Evolutionary conservation across 2,329 filamentous ascomycete genomes (phyloP).

Genomic region (Aspergillus neoniger): DNA sequence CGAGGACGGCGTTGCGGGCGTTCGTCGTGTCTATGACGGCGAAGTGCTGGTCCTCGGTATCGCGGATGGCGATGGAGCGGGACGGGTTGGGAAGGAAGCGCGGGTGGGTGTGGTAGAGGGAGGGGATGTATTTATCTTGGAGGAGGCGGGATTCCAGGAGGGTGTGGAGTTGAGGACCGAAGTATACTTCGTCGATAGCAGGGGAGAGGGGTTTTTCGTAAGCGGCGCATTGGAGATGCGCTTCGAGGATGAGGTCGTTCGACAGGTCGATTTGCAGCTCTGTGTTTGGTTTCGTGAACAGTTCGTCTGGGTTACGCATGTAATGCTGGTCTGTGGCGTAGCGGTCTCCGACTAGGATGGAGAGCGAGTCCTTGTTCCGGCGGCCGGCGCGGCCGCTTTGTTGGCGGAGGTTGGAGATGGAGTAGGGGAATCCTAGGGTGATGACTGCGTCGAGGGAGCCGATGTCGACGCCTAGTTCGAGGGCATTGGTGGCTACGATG

Average conservation of each 20-base stretch:
- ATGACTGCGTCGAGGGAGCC: conserved; percentile 91
- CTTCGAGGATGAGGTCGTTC: conserved; percentile 88
- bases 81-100: conserved; percentile 85
- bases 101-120: conserved; percentile 87
- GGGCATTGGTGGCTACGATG: conserved; percentile 87
- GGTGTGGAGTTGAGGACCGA: conserved; percentile 70
- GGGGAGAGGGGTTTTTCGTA: conserved; percentile 91
- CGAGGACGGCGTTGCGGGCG: conserved; percentile 78
- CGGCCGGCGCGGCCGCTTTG: conserved; percentile 92
- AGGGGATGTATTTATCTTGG: conserved; percentile 59
- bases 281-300: conserved; percentile 85
- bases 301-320: conserved; percentile 93
- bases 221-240: conserved; percentile 92
- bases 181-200: conserved; percentile 73
- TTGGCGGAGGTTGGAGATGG: conserved; percentile 89
- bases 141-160: conserved; percentile 74
- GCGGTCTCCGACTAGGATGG: conserved; percentile 82
- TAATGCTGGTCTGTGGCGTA: conserved; percentile 94
- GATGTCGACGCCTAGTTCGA: conserved; percentile 94
- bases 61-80: conserved; percentile 80
- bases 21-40: conserved; percentile 85
- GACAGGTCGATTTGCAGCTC: conserved; percentile 88
- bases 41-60: conserved; percentile 89
- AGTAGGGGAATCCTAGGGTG: conserved; percentile 92
- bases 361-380: conserved; percentile 89